Evolutionary conservation across 352 stramenopile genomes (phyloP).

Genomic region (Pythium guiyangense): DNA sequence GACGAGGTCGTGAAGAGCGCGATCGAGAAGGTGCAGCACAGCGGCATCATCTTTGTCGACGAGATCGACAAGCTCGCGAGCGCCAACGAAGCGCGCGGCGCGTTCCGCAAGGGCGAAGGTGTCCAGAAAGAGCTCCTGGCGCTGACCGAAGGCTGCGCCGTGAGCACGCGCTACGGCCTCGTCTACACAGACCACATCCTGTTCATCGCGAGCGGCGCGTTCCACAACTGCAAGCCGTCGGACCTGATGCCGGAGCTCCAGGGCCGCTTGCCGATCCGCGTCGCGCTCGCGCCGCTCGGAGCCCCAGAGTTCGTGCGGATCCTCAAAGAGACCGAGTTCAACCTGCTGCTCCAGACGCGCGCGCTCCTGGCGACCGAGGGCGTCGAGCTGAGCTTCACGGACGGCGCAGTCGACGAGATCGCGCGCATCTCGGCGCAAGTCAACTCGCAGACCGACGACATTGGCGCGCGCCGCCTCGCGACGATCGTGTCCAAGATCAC

Average conservation of each 20-base stretch:
- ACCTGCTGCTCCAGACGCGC: constrained; percentile 95
- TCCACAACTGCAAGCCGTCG: constrained; percentile 96
- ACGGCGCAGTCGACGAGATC: constrained; percentile 97
- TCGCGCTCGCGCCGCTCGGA: constrained; percentile 96
- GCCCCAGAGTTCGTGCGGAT: constrained; percentile 98
- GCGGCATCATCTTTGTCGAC: constrained; percentile 99
- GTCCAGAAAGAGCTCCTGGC: constrained; percentile 98
- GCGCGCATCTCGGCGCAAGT: constrained; percentile 91
- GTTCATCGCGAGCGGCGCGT: constrained; percentile 96
- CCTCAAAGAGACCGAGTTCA: constrained; percentile 94
- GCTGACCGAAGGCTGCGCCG: constrained; percentile 96
- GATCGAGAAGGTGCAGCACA: constrained; percentile 92
- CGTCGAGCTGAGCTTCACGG: constrained; percentile 92
- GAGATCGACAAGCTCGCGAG: constrained; percentile 99
- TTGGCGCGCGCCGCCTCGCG: constrained; percentile 95
- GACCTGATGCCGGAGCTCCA: constrained; percentile 98
- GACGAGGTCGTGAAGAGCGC: constrained; percentile 71
- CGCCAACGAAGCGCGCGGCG: constrained; percentile 86
- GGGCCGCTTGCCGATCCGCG: constrained; percentile 96
- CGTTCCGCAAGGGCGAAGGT: constrained; percentile 91
- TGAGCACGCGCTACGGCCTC: constrained; percentile 91
- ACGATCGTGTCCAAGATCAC: constrained; percentile 97
- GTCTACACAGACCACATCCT: constrained; percentile 99
- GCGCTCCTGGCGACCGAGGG: constrained; percentile 96
- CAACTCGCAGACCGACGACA: constrained; percentile 97